Conservation (phyloP, 768 basidiomycete genomes). For the Polyporus arcularius region DNA sequence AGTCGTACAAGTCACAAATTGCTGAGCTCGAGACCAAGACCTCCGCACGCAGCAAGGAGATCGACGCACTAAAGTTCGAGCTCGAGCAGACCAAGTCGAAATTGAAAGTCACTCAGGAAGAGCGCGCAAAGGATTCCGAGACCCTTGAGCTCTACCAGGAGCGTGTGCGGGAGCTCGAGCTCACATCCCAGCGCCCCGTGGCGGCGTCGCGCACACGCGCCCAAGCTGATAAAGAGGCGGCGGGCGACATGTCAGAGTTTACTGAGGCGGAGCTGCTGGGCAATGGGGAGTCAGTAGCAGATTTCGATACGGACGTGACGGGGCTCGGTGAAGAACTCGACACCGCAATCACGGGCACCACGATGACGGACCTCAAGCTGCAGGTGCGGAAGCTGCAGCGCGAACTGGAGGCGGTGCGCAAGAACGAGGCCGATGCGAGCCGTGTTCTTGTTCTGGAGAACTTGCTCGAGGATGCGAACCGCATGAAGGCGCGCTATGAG, state of each 20-base stretch:
- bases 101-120: conserved; percentile 66
- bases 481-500: conserved; percentile 89
- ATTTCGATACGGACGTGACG: conserved; percentile 50
- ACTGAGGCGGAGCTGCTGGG: conserved; percentile 51
- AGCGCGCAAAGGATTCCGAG: conserved; percentile 78
- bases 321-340: conserved; percentile 87
- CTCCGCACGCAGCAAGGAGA: conserved; percentile 65
- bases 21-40: conserved; percentile 75
- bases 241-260: conserved; percentile 27
- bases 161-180: conserved; percentile 84
- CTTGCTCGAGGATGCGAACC: conserved; percentile 85
- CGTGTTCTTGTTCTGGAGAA: conserved; percentile 86
- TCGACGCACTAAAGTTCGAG: conserved; percentile 71
- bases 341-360: conserved; percentile 78
- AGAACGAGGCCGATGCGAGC: conserved; percentile 76
- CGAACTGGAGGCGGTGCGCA: conserved; percentile 74
- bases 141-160: conserved; percentile 90
- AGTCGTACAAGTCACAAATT: conserved; percentile 89
- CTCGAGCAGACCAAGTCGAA: conserved; percentile 74
- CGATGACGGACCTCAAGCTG: conserved; percentile 90
- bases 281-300: conserved; percentile 32
- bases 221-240: conserved; percentile 7
- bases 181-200: conserved; percentile 55
- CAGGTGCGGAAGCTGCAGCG: conserved; percentile 80
- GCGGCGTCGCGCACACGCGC: conserved; percentile 28